phyloP scores from a whole-genome alignment of 108 stramenopile genomes.

The Fragilaria radians region DNA sequence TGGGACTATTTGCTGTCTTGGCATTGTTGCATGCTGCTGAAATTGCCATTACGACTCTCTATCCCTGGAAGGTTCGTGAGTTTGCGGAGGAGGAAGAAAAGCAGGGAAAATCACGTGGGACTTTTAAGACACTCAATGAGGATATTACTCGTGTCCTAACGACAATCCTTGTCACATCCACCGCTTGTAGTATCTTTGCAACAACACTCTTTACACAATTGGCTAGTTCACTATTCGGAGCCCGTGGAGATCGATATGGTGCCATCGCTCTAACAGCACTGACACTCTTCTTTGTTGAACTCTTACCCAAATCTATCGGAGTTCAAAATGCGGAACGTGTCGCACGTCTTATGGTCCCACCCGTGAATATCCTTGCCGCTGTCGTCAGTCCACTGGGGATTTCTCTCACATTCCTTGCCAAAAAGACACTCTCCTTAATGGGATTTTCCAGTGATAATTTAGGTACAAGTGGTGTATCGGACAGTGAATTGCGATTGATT shows the following conservation, averaged over 20 bases:
- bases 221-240: conserved; percentile 73
- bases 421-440: conserved; percentile 65
- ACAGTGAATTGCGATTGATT: conserved; percentile 90
- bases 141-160: conserved; percentile 94
- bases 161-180: conserved; percentile 90
- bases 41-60: conserved; percentile 95
- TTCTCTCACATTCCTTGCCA: conserved; percentile 72
- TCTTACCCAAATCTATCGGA: conserved; percentile 92
- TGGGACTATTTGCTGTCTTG: conserved; percentile 54
- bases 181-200: conserved; percentile 77
- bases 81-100: conserved; percentile 96
- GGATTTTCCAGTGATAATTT: conserved; percentile 73
- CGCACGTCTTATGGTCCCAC: conserved; percentile 85
- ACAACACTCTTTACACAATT: conserved; percentile 86
- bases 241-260: conserved; percentile 76
- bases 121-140: conserved; percentile 84
- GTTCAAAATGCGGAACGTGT: conserved; percentile 92
- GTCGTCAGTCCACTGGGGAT: conserved; percentile 87
- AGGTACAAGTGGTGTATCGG: conserved; percentile 65
- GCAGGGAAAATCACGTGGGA: conserved; percentile 40
- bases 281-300: conserved; percentile 94
- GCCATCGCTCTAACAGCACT: conserved; percentile 80
- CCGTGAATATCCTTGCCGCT: conserved; percentile 73
- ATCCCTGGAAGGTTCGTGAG: conserved; percentile 95
- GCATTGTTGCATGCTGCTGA: conserved; percentile 88